Evolutionary conservation across 805 yeast species (phyloP), one percentile per base, ranked within the genome.

Genomic region (Hanseniaspora lachancei): DNA sequence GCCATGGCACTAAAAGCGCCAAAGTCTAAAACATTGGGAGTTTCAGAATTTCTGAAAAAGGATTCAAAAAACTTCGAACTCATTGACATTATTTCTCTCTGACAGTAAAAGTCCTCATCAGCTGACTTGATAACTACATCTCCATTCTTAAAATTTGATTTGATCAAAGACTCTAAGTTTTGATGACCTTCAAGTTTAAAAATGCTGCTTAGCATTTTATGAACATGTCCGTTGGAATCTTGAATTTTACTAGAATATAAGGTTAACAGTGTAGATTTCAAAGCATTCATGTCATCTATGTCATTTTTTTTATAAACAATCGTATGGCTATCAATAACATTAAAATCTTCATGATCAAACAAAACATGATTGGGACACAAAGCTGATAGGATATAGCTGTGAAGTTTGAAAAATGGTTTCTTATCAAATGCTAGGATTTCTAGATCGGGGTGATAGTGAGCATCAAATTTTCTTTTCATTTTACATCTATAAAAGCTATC

Each of bases 41-140:
- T 47, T 1, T 41, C 52, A 49, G 79, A 64, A 0, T 67, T 63
- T 0, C 82, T 75, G 38, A 84, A 72, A 2, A 79, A 60, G 0
- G 82, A 73, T 55, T 78, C 81, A 64, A 89, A 86, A 62, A 74
- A 85, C 0, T 78, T 80, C 48, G 82, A 77, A 57, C 95, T 68
- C 0, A 77, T 66, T 4, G 69, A 63, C n/a, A 89, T 62, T 5
- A 87, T 67, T 12, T 72, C 70, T 2, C 82, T 74, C 62, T 80
- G 79, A 7, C 78, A 75, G 4, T 58, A 56, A 0, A 75, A 35
- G 1, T 66, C 70, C 0, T 78, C 80, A 60, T 79, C 81, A 1
- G 67, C 59, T n/a, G 83, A 64, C 5, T 60, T 60, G 2, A 86
- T 66, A 0, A 61, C 61, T 2, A 78, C 74, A 62, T 82, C 85